A percentile compares a stretch with the other conserved stretches of the same genome.
These are phyloP conservation scores for Schizosaccharomyces lindneri DNA, from an alignment of 805 yeast genomes.

Conservation along the genomic window DNA sequence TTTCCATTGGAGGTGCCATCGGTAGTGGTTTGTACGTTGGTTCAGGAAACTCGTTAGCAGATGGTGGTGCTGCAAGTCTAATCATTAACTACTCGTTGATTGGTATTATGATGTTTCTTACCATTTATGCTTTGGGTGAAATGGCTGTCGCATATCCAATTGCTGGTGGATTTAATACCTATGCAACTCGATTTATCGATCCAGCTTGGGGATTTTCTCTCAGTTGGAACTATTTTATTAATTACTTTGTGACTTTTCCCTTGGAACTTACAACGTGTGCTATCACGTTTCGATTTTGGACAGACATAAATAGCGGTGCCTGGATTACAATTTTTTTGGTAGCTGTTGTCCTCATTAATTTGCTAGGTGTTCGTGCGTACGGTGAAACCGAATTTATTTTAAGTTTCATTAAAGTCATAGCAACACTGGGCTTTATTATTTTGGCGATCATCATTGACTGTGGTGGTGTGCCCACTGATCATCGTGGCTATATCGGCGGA, in stretches of 20 bases:
- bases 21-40: constrained; percentile 44
- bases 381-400: constrained; percentile 48
- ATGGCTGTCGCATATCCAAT: constrained; percentile 43
- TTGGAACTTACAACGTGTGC: constrained; percentile 42
- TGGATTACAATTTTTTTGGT: constrained; percentile 33
- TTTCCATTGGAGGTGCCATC: constrained; percentile 65
- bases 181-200: constrained; percentile 37
- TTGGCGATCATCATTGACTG: constrained; percentile 29
- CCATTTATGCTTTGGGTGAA: constrained; percentile 32
- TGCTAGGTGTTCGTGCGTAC: constrained; percentile 32
- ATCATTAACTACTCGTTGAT: constrained; percentile 25
- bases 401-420: constrained; percentile 30
- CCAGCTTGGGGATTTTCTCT: constrained; percentile 48
- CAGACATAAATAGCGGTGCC: constrained; percentile 24
- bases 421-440: constrained; percentile 35
- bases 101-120: constrained; percentile 27
- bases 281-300: constrained; percentile 31
- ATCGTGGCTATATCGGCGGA: constrained; percentile 32
- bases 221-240: constrained; percentile 47
- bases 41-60: constrained; percentile 16
- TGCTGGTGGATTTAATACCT: constrained; percentile 36
- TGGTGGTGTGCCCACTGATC: constrained; percentile 26
- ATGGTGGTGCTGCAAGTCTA: constrained; percentile 30
- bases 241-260: constrained; percentile 41
- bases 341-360: constrained; percentile 23